A percentile compares a stretch with the other conserved stretches of the same genome.
Evolutionary conservation across 495 filamentous ascomycete species (phyloP).

Genomic region (Neurospora pannonica): DNA sequence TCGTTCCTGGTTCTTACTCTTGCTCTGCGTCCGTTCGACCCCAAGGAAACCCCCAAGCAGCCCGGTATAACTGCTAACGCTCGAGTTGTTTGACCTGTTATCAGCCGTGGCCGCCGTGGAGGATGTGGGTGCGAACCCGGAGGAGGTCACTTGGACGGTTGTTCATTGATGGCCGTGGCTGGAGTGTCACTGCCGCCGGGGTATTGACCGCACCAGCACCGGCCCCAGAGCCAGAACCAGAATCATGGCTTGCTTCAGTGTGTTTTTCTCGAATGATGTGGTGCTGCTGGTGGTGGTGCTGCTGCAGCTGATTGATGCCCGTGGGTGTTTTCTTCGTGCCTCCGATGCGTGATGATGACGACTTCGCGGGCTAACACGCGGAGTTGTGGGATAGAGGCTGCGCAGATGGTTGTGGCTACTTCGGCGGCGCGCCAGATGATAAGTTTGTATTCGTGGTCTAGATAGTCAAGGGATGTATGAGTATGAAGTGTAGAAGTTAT

Average conservation of each 20-base stretch:
- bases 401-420: slow-evolving; percentile 25
- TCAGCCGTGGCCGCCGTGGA: not conserved
- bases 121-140: not conserved
- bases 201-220: not conserved
- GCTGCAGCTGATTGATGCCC: not conserved
- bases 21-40: not conserved
- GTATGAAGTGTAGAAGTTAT: not conserved
- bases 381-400: slow-evolving; percentile 25
- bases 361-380: slow-evolving; percentile 21
- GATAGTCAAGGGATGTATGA: not conserved
- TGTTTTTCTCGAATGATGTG: not conserved
- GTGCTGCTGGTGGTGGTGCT: not conserved
- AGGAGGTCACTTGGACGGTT: not conserved
- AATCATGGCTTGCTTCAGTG: not conserved
- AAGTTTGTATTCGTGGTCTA: slow-evolving; percentile 19
- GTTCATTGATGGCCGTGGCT: not conserved
- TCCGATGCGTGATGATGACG: slow-evolving; percentile 1
- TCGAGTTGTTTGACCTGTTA: not conserved
- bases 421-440: slow-evolving; percentile 22
- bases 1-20: not conserved
- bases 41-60: not conserved
- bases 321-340: not conserved
- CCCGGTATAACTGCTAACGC: not conserved
- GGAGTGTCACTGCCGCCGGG: not conserved
- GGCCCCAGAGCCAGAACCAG: not conserved